Conservation (phyloP, 2,329 filamentous ascomycete species). For the Emergomyces orientalis region DNA sequence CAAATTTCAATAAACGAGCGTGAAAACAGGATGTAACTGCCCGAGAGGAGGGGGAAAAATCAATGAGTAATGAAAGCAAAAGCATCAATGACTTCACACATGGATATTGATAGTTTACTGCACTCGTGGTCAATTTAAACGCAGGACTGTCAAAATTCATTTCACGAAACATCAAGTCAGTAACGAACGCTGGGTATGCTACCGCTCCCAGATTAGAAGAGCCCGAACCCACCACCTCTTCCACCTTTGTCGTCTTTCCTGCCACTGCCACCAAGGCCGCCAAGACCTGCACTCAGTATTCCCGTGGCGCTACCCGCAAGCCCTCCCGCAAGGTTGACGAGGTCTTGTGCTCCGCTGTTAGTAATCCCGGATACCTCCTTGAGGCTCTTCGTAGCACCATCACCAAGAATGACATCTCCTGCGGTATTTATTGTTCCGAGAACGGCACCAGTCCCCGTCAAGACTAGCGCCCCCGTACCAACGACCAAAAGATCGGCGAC, state of each 20-base stretch:
- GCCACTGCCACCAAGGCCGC: background rate
- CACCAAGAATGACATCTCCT: background rate
- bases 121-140: background rate
- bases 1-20: background rate
- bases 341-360: background rate
- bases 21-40: background rate
- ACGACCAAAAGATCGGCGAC: slow-evolving; percentile 6
- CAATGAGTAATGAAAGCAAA: background rate
- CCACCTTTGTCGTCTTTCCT: background rate
- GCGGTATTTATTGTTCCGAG: background rate
- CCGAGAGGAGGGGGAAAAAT: background rate
- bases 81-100: background rate
- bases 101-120: background rate
- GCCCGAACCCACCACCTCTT: background rate
- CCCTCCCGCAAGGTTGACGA: background rate
- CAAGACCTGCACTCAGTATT: background rate
- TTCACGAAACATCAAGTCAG: background rate
- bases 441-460: background rate
- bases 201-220: background rate
- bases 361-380: slow-evolving; percentile 3
- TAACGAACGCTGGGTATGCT: background rate
- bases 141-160: background rate
- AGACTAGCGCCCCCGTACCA: background rate
- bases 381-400: background rate
- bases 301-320: background rate